Conservation (phyloP, 495 filamentous ascomycete genomes). For the Xeromyces bisporus region DNA sequence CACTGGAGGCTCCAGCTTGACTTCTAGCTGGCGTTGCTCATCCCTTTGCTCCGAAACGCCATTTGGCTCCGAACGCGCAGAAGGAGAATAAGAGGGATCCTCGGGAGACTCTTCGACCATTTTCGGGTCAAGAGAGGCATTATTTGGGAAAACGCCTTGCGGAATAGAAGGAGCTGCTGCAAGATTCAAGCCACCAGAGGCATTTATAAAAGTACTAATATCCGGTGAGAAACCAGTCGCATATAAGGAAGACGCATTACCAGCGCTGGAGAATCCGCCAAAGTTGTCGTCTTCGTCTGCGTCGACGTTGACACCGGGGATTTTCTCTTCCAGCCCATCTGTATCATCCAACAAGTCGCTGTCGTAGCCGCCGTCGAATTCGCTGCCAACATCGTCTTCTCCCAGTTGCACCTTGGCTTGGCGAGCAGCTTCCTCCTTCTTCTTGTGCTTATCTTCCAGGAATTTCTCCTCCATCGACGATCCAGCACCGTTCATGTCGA, state of each 20-base stretch:
- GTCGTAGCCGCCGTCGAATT: constrained; percentile 41
- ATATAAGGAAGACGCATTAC: constrained; percentile 5
- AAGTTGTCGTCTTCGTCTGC: constrained; percentile 38
- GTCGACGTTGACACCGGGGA: constrained; percentile 58
- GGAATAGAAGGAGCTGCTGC: background rate
- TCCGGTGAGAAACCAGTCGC: constrained; percentile 21
- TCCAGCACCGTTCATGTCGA: constrained; percentile 68
- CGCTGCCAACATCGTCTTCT: constrained; percentile 29
- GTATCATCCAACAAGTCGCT: constrained; percentile 55
- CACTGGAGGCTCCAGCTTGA: background rate
- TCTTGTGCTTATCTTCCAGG: constrained; percentile 70
- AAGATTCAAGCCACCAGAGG: constrained; percentile 4
- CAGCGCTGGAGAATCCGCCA: constrained; percentile 15
- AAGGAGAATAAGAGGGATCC: background rate
- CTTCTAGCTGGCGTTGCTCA: background rate
- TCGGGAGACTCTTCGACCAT: background rate
- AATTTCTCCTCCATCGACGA: constrained; percentile 64
- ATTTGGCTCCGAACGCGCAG: background rate
- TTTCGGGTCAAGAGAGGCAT: background rate
- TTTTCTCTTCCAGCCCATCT: constrained; percentile 56
- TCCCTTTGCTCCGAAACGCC: background rate
- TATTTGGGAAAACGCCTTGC: background rate
- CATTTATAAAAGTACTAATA: constrained; percentile 12
- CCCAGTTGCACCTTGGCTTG: constrained; percentile 18
- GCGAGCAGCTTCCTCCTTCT: constrained; percentile 37